These are phyloP conservation scores for Globisporangium radiosum DNA, from an alignment of 352 stramenopile genomes.

Conservation along the genomic window DNA sequence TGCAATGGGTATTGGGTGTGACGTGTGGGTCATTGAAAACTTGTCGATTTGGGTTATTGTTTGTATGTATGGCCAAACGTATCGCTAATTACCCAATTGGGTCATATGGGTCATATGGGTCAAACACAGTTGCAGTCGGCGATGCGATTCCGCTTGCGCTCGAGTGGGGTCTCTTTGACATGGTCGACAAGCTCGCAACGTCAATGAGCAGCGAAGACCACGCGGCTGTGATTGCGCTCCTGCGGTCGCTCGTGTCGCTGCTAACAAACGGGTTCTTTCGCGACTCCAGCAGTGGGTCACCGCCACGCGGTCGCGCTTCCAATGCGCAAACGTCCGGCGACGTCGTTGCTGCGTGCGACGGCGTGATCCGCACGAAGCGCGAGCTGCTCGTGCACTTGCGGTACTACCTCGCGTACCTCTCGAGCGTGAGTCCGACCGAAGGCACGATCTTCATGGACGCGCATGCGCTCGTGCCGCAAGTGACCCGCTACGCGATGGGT, in stretches of 20 bases:
- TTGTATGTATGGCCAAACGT: too few species aligned
- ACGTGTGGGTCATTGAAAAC: too few species aligned
- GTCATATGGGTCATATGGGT: too few species aligned
- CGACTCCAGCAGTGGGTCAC: conserved; percentile 14
- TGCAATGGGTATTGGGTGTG: too few species aligned
- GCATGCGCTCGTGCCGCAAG: conserved; percentile 30
- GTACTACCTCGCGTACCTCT: conserved; percentile 74
- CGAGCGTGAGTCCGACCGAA: conserved; percentile 65
- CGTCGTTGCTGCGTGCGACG: conserved; percentile 37
- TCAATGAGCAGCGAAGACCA: conserved; percentile 86
- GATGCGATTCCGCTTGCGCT: conserved; percentile 58
- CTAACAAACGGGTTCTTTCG: conserved; percentile 55
- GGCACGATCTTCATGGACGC: conserved; percentile 55
- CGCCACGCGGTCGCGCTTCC: conserved; percentile 10
- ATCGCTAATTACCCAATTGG: too few species aligned
- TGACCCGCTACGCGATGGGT: conserved; percentile 21
- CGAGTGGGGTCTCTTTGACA: conserved; percentile 68
- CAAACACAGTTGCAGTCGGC: conserved; percentile 32
- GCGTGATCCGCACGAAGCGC: conserved; percentile 42
- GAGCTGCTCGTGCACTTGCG: conserved; percentile 48
- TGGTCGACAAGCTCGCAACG: conserved; percentile 51
- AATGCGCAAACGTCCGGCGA: conserved; percentile 18
- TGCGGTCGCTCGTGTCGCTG: conserved; percentile 48
- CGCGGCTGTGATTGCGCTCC: conserved; percentile 41
- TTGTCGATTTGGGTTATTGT: too few species aligned